Percentiles rank a stretch among this genome's conserved stretches.
These are phyloP conservation scores for Tuber microsphaerosporum DNA, from an alignment of 495 filamentous ascomycete species.

Conservation along the genomic window DNA sequence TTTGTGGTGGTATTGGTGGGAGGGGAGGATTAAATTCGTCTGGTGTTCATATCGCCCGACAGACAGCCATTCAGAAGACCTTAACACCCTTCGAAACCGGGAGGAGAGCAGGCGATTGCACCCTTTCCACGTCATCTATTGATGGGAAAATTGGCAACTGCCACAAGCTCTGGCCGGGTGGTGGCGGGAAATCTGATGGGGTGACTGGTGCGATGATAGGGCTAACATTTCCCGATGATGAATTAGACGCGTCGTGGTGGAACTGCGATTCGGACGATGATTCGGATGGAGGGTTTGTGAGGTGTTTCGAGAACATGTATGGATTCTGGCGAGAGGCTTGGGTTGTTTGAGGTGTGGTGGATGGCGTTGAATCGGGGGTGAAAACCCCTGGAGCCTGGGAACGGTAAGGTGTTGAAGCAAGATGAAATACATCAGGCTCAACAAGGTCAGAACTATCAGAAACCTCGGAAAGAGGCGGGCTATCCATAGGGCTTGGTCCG, in stretches of 20 bases:
- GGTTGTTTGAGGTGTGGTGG: conserved; percentile 35
- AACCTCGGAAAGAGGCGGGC: conserved; percentile 37
- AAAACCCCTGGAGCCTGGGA: conserved; percentile 35
- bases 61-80: conserved; percentile 28
- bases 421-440: conserved; percentile 35
- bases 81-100: conserved; percentile 28
- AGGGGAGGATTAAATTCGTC: neutral
- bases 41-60: neutral
- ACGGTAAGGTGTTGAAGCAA: conserved; percentile 29
- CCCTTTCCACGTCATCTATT: conserved; percentile 33
- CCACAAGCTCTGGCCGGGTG: conserved; percentile 25
- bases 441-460: conserved; percentile 36
- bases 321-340: conserved; percentile 34
- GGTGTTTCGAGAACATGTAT: conserved; percentile 33
- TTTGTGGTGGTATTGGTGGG: neutral
- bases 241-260: conserved; percentile 35
- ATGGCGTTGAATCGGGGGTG: conserved; percentile 35
- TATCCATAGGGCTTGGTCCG: conserved; percentile 37
- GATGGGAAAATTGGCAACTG: conserved; percentile 32
- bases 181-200: conserved; percentile 34
- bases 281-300: conserved; percentile 35
- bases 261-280: conserved; percentile 36
- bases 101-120: conserved; percentile 27
- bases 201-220: conserved; percentile 34
- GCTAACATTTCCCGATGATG: conserved; percentile 34